phyloP scores from a whole-genome alignment of 768 basidiomycete species.

The Dendrothele bispora region DNA sequence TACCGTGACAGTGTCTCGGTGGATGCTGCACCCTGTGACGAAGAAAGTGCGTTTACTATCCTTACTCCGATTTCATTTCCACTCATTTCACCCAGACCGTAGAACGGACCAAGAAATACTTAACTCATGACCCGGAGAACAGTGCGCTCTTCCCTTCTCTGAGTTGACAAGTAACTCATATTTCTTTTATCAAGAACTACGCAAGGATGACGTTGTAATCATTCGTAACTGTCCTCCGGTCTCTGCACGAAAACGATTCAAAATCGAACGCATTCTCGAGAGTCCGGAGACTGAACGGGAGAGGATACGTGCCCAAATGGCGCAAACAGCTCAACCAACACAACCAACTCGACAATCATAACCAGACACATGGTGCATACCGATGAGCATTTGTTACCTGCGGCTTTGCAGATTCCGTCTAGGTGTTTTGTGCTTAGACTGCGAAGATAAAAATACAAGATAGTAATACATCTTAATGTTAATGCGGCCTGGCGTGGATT shows the following conservation, averaged over 20 bases:
- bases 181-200: slow-evolving; percentile 45
- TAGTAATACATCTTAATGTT: too few species aligned
- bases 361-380: not conserved
- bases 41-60: slow-evolving; percentile 59
- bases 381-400: not conserved
- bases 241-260: slow-evolving; percentile 79
- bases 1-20: slow-evolving; percentile 79
- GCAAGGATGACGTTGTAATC: slow-evolving; percentile 66
- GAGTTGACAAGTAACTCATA: slow-evolving; percentile 6
- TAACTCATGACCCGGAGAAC: slow-evolving; percentile 73
- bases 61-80: slow-evolving; percentile 8
- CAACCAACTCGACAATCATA: slow-evolving; percentile 10
- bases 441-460: slow-evolving; percentile 5
- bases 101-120: slow-evolving; percentile 74
- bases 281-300: slow-evolving; percentile 70
- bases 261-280: slow-evolving; percentile 60
- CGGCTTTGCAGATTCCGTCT: not conserved
- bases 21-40: slow-evolving; percentile 68
- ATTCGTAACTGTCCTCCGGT: slow-evolving; percentile 83
- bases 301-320: slow-evolving; percentile 13
- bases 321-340: slow-evolving; percentile 7
- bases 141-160: slow-evolving; percentile 40
- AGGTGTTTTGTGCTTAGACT: too few species aligned
- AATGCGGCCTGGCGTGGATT: too few species aligned
- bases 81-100: slow-evolving; percentile 49